Base-by-base conservation (phyloP, 1,284 basidiomycete genomes). In the Apiotrichum mycotoxinovorans region DNA sequence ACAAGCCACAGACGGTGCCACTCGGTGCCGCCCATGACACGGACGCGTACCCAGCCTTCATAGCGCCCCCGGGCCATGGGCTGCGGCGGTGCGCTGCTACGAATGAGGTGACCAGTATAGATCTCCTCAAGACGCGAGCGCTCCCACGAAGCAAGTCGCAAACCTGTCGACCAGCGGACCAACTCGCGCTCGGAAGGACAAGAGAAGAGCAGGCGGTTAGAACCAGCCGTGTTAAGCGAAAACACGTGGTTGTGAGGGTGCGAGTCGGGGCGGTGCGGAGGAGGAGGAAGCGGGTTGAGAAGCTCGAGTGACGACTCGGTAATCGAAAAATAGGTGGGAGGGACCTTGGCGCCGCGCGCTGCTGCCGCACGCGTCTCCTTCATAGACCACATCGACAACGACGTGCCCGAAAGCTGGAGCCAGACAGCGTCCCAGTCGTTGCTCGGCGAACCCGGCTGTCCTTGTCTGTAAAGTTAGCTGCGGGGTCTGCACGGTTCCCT, bases 71-170 rank as follows among this genome's bases (percentile, higher is more conserved):
- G 83, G 0, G 84, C 81, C 9, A 82, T 83, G 1, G 84, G 80
- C 62, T 87, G 85, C 4, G 10, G 33, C 7, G 8, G 27, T 1
- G 40, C n/a, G 5, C 18, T 38, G 54, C 83, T 83, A 58, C 85
- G 87, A 44, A 61, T 65, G 45, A 98, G 79, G 78, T 97, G 91
- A 2, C 93, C 94, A 0, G 95, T 98, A 75, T 98, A 98, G 58
- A 98, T 92, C 77, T 98, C 95, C 75, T 97, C 93, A 23, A 98
- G 82, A 26, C 94, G 85, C 1, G 91, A 89, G 67, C 96, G 92
- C 76, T 98, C 95, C 92, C 94, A 98, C 51, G 89, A 84, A 10
- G 89, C 86, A 9, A 98, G 83, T 18, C 96, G 87, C 38, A 98
- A 82, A 8, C 92, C 92, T 23, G 90, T 87, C 20, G 91, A 86